Base-by-base conservation (phyloP, 768 basidiomycete genomes). In the Stropharia rugosoannulata region DNA sequence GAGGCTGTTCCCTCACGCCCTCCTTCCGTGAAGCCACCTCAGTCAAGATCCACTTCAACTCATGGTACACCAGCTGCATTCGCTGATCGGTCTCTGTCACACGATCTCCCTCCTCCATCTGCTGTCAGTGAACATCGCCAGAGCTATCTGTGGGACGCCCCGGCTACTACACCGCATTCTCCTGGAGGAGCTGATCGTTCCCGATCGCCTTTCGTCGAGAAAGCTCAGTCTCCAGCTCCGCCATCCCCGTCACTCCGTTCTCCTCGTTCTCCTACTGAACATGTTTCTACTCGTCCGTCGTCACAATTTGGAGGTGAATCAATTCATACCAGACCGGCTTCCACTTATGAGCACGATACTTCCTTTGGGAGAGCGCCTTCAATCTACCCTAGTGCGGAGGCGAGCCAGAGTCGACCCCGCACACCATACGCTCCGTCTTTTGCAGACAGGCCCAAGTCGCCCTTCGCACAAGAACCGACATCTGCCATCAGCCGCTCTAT, bases 41-140 rank as follows among this genome's bases (percentile, higher is more conserved):
- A 62, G 16, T 53, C 60, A 15, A 57, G 62, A 13, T 54, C 62
- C 8, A 45, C 59, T 35, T 63, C 62, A 22, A 59, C 57, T 1
- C 57, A 60, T 37, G 57, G 59, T 39, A 29, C 54, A 27, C 32
- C 54, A 38, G 36, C 19, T 15, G 25, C 51, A 32, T 40, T 8
- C 25, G 56, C 25, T 25, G 56, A 61, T 3, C 58, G 54, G 13
- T 19, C 64, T 13, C 44, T 54, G 18, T 44, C 47, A 11, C 59
- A 57, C 38, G 59, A 64, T 27, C 60, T 56, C n/a, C 51, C 60
- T 11, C 64, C 62, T 9, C 51, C 42, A 41, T 62, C 64, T 22
- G 62, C 59, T 25, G 59, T 59, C 38, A 62, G 63, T 35, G 64
- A 66, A 46, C 62, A 61, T 16, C 57, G 62, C 3, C 59, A 66